Base-by-base conservation (phyloP, 164 flowering plant genomes). In the Nymphaea colorata region DNA sequence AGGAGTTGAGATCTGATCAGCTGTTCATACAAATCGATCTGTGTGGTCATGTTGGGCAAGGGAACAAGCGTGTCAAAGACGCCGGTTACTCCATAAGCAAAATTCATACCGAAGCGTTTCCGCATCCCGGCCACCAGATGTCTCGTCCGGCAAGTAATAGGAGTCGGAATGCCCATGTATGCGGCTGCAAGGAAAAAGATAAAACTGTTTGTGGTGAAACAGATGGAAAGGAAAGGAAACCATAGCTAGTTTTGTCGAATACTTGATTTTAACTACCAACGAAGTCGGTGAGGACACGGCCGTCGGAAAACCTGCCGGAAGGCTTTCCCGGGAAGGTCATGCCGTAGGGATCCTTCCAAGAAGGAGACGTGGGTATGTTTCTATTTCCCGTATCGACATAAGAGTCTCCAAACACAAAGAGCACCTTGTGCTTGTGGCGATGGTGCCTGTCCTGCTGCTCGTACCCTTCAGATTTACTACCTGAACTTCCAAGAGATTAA, bases 351-450 rank as follows among this genome's bases (percentile, higher is more conserved):
- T 36, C 16, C 43, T 75, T 79, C 94, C 94, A 88, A 3, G 89
- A 82, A 16, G 42, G 7, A 41, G 75, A 64, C 2, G 2, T 2
- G 0, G 77, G 16, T 36, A 68, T 75, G 16, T 64, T 66, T 62
- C 16, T 44, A 61, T 89, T 89, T 1, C 95, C 95, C 0, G 92
- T 81, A 61, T 87, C 95, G 0, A 66, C 90, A 71, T 89, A 89
- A 5, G 95, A 89, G 69, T 89, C 91, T 2, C 95, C 95, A 53
- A 89, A 87, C 1, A 87, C 90, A 51, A 89, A 89, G 11, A 86
- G 57, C 57, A 8, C 14, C 14, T 8, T 51, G 8, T 15, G 3
- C 10, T 51, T 10, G 5, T 51, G 57, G 14, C 14, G 57, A 25
- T 25, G 36, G 0, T 51, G 57, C 36, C 36, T 25, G 12, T 51